Percentiles rank a stretch among this genome's conserved stretches.
phyloP scores from a whole-genome alignment of 2,329 filamentous ascomycete species.

The Colletotrichum siamense region DNA sequence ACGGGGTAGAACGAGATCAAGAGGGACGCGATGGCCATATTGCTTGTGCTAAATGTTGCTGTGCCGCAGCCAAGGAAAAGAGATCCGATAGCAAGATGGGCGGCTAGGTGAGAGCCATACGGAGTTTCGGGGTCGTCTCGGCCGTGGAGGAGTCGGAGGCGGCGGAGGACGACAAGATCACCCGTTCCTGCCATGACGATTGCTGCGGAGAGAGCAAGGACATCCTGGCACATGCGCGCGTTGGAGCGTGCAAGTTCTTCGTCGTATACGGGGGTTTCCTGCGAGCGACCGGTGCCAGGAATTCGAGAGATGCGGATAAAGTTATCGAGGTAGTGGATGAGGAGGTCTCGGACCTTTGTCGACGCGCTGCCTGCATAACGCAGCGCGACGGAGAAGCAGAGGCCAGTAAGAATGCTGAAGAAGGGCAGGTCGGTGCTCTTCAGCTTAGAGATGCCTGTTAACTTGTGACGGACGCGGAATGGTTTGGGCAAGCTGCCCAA shows the following conservation, averaged over 20 bases:
- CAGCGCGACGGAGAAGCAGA: conserved; percentile 81
- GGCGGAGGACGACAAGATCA: conserved; percentile 83
- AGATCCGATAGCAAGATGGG: conserved; percentile 88
- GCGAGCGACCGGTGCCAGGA: conserved; percentile 34
- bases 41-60: conserved; percentile 87
- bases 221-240: conserved; percentile 88
- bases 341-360: conserved; percentile 74
- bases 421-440: conserved; percentile 87
- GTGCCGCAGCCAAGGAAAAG: conserved; percentile 93
- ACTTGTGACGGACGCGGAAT: conserved; percentile 67
- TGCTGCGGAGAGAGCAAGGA: conserved; percentile 80
- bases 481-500: conserved; percentile 72
- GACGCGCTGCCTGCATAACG: conserved; percentile 78
- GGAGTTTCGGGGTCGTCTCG: conserved; percentile 83
- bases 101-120: conserved; percentile 92
- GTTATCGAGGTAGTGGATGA: conserved; percentile 85
- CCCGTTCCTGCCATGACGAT: conserved; percentile 97
- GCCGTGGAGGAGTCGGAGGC: conserved; percentile 86
- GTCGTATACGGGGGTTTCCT: conserved; percentile 67
- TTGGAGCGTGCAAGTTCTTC: conserved; percentile 82
- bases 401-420: conserved; percentile 88
- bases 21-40: conserved; percentile 84
- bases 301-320: conserved; percentile 80
- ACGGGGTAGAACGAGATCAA: conserved; percentile 94
- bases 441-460: conserved; percentile 66